Base-by-base conservation (phyloP, 306 rosid species). In the Carpinus viminea region DNA sequence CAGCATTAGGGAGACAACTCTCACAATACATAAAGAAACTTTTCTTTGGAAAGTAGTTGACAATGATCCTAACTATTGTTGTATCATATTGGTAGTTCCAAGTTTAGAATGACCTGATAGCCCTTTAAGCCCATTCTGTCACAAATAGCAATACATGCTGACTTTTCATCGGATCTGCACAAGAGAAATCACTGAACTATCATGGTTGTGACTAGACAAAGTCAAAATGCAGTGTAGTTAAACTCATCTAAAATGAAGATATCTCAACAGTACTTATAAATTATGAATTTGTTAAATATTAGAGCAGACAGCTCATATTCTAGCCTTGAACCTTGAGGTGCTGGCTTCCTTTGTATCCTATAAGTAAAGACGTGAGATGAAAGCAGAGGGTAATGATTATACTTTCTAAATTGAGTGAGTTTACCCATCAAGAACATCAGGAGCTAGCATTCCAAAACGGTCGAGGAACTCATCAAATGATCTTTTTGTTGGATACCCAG, bases 381-480 rank as follows among this genome's bases (percentile, higher is more conserved):
- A 46, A 73, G 18, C 7, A 21, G 60, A 41, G 60, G 34, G 28
- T 7, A 4, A 2, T 20, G 4, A 4, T 53, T 72, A 72, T 75
- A 74, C 54, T 48, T 60, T 72, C 52, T 43, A 43, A 59, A 15
- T 70, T 20, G 34, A 80, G 45, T 48, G 79, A 74, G 31, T 69
- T 43, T 51, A 90, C 97, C 97, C 97, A 53, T 93, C 93, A 18
- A 91, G 86, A 82, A 93, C 90, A 79, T 86, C 92, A 6, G 97
- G 97, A 76, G 86, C 92, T 52, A 93, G 93, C 93, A 90, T 89
- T 85, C 97, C 97, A 77, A 93, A 93, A 71, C 97, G 97, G 45
- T 89, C 96, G 17, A 93, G 93, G 71, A 90, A 93, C 88, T 93
- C 97, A 38, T 93, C 93, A 60, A 90, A 90, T 78, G 96, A 80